phyloP scores from a whole-genome alignment of 2,329 filamentous ascomycete genomes.

The Cadophora gregata region DNA sequence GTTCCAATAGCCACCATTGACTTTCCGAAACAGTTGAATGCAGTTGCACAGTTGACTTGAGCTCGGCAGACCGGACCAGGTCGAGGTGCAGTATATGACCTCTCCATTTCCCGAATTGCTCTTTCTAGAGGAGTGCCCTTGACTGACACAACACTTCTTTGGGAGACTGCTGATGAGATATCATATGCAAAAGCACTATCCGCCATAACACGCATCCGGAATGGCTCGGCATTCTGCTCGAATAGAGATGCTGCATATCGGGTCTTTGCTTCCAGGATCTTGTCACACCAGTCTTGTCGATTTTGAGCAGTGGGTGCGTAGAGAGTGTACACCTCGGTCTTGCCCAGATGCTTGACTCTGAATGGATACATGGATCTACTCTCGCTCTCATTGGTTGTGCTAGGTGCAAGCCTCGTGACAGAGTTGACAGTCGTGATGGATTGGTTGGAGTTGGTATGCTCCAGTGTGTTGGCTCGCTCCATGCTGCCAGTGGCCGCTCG shows the following conservation, averaged over 20 bases:
- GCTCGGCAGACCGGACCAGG: conserved; percentile 83
- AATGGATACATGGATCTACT: conserved; percentile 78
- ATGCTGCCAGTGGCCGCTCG: conserved; percentile 44
- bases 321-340: conserved; percentile 84
- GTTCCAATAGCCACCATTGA: conserved; percentile 93
- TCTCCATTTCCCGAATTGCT: conserved; percentile 87
- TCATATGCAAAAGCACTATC: conserved; percentile 92
- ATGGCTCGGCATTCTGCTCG: conserved; percentile 94
- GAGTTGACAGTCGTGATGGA: conserved; percentile 62
- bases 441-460: conserved; percentile 70
- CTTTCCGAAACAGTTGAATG: conserved; percentile 83
- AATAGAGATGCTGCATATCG: conserved; percentile 87
- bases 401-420: conserved; percentile 53
- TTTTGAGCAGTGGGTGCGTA: conserved; percentile 80
- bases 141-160: conserved; percentile 73
- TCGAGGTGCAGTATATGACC: conserved; percentile 72
- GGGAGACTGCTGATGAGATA: conserved; percentile 61
- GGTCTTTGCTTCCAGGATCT: conserved; percentile 94
- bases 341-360: conserved; percentile 92
- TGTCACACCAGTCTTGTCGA: conserved; percentile 87
- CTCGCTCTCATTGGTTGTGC: conserved; percentile 54
- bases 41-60: conserved; percentile 89
- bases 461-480: conserved; percentile 62
- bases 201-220: conserved; percentile 87
- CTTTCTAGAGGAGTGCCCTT: conserved; percentile 90